phyloP scores from a whole-genome alignment of 371 early-diverging fungal species.

The Circinella minor region DNA sequence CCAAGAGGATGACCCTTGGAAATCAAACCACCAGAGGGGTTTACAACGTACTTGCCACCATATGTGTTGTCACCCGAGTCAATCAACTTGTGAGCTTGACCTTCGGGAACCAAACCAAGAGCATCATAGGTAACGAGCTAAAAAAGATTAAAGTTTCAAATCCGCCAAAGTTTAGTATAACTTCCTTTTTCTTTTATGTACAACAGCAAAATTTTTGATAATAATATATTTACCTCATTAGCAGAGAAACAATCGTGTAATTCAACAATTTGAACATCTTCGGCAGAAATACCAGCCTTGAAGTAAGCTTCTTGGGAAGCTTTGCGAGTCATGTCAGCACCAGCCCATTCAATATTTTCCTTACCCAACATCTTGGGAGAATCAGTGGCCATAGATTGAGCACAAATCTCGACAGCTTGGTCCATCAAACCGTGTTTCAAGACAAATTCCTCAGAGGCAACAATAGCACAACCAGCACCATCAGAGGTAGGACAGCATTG shows the following conservation, averaged over 20 bases:
- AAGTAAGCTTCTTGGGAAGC: constrained; percentile 64
- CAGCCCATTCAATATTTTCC: constrained; percentile 71
- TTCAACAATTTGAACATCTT: constrained; percentile 75
- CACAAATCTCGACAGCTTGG: constrained; percentile 75
- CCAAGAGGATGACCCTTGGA: constrained; percentile 87
- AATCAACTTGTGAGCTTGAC: constrained; percentile 68
- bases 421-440: constrained; percentile 62
- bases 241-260: constrained; percentile 86
- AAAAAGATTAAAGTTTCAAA: background rate
- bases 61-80: constrained; percentile 61
- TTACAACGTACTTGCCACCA: constrained; percentile 73
- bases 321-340: constrained; percentile 75
- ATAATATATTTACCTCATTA: constrained; percentile 57
- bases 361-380: constrained; percentile 61
- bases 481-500: constrained; percentile 87
- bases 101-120: constrained; percentile 69
- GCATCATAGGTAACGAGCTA: constrained; percentile 79
- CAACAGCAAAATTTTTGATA: background rate
- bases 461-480: constrained; percentile 73
- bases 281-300: constrained; percentile 64
- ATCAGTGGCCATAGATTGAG: constrained; percentile 80
- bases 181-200: background rate
- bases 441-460: constrained; percentile 76
- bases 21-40: constrained; percentile 82
- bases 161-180: background rate